Evolutionary conservation across 345 rosid genomes (phyloP), one percentile per base, ranked within the genome.

Genomic region (Lepidium sativum): DNA sequence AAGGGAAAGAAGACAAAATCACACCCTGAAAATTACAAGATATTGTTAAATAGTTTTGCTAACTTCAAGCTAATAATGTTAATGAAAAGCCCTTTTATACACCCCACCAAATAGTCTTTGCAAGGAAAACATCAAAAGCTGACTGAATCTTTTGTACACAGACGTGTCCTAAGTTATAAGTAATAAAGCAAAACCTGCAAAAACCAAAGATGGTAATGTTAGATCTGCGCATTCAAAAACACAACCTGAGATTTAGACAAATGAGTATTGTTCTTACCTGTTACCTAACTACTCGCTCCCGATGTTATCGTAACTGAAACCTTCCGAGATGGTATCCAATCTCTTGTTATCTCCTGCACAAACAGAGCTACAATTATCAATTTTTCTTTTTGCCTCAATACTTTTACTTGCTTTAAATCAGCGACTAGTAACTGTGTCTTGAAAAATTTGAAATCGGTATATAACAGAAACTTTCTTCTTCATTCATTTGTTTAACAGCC

Each of bases 301-400:
- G 63, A 84, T 79, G 75, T 82, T 86, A 64, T 89, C 94, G 69
- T 82, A 87, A 80, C 86, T 87, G 79, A 89, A 73, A 69, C 96
- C 86, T 84, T 92, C 98, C 29, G 92, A 84, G 77, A 92, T 87
- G 42, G 91, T 79, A 59, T 87, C 96, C 82, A 89, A 73, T 80
- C 91, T 84, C 74, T 73, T 87, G 71, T 76, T 82, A 53, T 85
- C 95, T 58, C 83, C 95, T 89, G 66, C 53, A 79, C 73, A 53
- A 58, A 47, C 65, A 70, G 20, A 68, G 27, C 56, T 69, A 18
- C 29, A 20, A 65, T 68, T 53, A 78, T 63, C 39, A 59, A 44
- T 45, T 55, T 11, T 38, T 39, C 51, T 21, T 44, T 49, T 50
- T 27, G 41, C 53, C 47, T 59, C 8, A 9, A 29, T 34, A n/a